Percentiles rank a stretch among this genome's conserved stretches.
Conservation (phyloP, 2,329 filamentous ascomycete genomes). For the Trichophyton equinum region DNA sequence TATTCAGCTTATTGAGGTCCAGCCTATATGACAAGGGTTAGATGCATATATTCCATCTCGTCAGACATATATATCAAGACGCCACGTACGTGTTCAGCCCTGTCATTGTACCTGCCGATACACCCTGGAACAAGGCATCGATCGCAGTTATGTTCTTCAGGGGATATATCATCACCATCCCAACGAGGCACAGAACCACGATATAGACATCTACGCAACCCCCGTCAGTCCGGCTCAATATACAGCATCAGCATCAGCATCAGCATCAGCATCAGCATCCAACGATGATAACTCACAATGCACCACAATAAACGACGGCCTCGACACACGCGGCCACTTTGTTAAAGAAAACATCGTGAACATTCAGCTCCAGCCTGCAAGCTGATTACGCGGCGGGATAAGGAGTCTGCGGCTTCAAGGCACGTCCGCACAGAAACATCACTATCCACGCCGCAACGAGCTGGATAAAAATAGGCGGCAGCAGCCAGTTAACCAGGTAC, state of each 20-base stretch:
- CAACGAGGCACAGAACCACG: slow-evolving; percentile 25
- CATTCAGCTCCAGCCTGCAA: neutral
- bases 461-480: neutral
- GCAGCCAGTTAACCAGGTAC: neutral
- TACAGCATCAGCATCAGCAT: neutral
- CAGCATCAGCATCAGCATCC: neutral
- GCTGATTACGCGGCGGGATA: neutral
- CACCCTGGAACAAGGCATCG: slow-evolving; percentile 41
- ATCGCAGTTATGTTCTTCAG: slow-evolving; percentile 32
- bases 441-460: neutral
- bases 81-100: slow-evolving; percentile 38
- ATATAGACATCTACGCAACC: slow-evolving; percentile 29
- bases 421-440: neutral
- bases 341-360: neutral
- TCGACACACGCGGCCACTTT: neutral
- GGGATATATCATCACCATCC: slow-evolving; percentile 27
- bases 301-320: neutral
- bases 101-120: slow-evolving; percentile 39
- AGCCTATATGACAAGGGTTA: too few relatives aligned
- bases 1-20: slow-evolving; percentile 21
- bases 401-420: neutral
- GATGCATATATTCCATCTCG: neutral
- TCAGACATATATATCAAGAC: neutral
- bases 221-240: neutral
- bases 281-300: neutral